Base-by-base conservation (phyloP, 73 alveolate genomes). In the Paramecium primaurelia region DNA sequence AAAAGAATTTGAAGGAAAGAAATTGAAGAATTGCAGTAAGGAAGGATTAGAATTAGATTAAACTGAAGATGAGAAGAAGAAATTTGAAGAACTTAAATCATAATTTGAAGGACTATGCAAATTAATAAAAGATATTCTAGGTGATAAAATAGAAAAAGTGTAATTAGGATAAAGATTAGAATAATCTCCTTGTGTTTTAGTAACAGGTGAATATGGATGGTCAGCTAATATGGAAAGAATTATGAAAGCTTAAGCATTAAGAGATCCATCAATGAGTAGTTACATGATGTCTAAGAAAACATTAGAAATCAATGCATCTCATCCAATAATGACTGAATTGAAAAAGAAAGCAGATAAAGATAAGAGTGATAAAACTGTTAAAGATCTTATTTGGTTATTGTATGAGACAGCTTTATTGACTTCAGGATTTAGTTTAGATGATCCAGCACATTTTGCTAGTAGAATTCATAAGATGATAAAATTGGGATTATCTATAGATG, bases 211-310 rank as follows among this genome's bases (percentile, higher is more conserved):
- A 94, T 95, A 97, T 94, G 99, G 99, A 47, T 98, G 99, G 99
- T 95, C 99, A 40, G 99, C 99, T 36, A 98, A 98, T 97, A 98
- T 98, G 99, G 99, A 98, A 94, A 97, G 99, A 93, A 98, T 98
- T 96, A 98, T 98, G 99, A 94, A 94, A 87, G 99, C 99, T 44
- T 99, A 98, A 95, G 99, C 99, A 64, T 98, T 98, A 92, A 96
- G 99, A 92, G 99, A 98, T 95, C 93, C 96, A 93, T 96, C 99
- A 64, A 98, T 98, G 99, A 96, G 99, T 86, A 92, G 98, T 30
- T 98, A 98, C 96, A 98, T 98, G 99, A 97, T 97, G 93, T 97
- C 99, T 92, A 98, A 98, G 98, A 98, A 98, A 96, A 97, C 99
- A 93, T 96, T 98, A 96, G 99, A 98, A 95, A 96, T 98, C 93